Evolutionary conservation across 2,329 filamentous ascomycete species (phyloP), one percentile per base, ranked within the genome.

Genomic region (Truncatella angustata): DNA sequence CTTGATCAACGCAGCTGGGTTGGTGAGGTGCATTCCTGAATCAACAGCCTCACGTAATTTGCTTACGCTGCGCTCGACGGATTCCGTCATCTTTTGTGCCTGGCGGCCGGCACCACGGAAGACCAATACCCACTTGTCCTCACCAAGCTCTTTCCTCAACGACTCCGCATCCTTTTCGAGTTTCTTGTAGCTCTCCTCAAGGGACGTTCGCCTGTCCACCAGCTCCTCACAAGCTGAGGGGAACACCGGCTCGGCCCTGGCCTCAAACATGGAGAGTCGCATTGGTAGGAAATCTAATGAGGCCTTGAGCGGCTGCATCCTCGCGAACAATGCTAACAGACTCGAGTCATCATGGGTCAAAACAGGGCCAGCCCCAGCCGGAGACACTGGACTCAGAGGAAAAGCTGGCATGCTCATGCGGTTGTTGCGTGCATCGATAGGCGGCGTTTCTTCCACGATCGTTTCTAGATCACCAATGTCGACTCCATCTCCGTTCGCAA

Each of bases 241-340:
- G 61, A 99, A 97, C 6, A 90, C 82, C 3, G 74, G 73, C 53
- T 88, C 84, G 0, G 91, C 94, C 56, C 91, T 83, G 2, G 82
- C 77, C 61, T 93, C 85, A 64, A 97, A 99, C 40, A 89, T 88
- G 1, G 90, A 91, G 14, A 99, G 73, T 49, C 93, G 81, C 93
- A 97, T 97, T 1, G 94, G 94, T 20, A 99, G 73, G 63, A 99
- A 99, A 69, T 97, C 94, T 30, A 99, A 77, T 0, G 92, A 97
- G 2, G 94, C 94, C 50, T 92, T 82, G 18, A 99, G 73, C 1
- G 94, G 93, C 63, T 97, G 94, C 88, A 97, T 96, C 52, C 93
- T 85, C 4, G 94, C 94, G 69, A 97, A 97, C 11, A 99, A 76
- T 2, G 90, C 91, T 48, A 97, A 79, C 4, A 99, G 76, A 58